Conservation (phyloP, 2,329 filamentous ascomycete genomes). For the Emericellopsis cladophorae region DNA sequence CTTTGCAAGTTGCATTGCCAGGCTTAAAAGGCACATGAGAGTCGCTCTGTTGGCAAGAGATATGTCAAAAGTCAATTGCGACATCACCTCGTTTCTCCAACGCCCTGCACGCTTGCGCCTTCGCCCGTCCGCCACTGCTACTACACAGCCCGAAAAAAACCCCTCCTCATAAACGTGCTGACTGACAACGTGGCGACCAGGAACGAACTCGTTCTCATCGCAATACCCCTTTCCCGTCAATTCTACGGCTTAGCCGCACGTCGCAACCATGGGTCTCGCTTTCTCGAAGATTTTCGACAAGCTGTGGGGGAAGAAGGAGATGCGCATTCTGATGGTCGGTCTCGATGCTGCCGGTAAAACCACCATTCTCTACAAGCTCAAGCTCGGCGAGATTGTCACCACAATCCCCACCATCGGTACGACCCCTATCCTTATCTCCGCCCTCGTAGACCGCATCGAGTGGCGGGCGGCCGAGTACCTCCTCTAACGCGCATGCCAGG, state of each 20-base stretch:
- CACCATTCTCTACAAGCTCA: slow-evolving; percentile 99
- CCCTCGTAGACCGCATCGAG: not conserved
- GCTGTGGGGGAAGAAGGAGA: slow-evolving; percentile 99
- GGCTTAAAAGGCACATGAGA: no score
- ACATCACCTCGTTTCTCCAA: not conserved
- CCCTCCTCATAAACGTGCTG: slow-evolving; percentile 7
- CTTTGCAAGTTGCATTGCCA: not conserved
- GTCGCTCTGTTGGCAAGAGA: not conserved
- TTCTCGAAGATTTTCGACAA: slow-evolving; percentile 95
- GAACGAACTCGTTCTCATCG: slow-evolving; percentile 3
- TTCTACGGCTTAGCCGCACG: slow-evolving; percentile 7
- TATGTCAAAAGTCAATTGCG: slow-evolving; percentile 1
- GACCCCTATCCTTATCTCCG: slow-evolving; percentile 11
- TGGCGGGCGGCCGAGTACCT: not conserved
- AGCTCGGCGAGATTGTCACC: slow-evolving; percentile 97
- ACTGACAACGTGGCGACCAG: slow-evolving; percentile 16
- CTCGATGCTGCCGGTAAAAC: slow-evolving; percentile 99
- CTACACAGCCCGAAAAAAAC: slow-evolving; percentile 7
- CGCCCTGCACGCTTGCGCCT: not conserved
- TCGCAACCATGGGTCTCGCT: slow-evolving; percentile 85
- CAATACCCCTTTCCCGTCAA: slow-evolving; percentile 10
- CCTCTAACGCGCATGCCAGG: slow-evolving; percentile 32
- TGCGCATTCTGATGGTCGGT: slow-evolving; percentile 99
- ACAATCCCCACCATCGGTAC: slow-evolving; percentile 97
- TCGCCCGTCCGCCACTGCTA: no score